A percentile compares a stretch with the other conserved stretches of the same genome.
These are phyloP conservation scores for Penicillium sp. DNA, from an alignment of 2,329 filamentous ascomycete genomes.

Conservation along the genomic window DNA sequence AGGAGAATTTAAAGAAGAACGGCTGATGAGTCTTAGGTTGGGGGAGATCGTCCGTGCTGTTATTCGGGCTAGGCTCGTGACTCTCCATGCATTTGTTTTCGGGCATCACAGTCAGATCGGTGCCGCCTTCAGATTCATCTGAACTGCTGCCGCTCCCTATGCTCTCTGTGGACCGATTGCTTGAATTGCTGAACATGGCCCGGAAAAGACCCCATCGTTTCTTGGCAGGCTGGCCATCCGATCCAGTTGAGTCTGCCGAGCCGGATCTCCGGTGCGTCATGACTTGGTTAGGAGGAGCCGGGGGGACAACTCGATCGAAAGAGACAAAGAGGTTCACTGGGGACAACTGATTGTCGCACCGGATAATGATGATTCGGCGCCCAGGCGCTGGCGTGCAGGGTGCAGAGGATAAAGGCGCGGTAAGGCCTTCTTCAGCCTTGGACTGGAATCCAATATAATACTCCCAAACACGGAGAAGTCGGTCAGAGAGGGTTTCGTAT, in stretches of 20 bases:
- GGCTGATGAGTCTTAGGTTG: constrained; percentile 47
- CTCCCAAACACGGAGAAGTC: constrained; percentile 68
- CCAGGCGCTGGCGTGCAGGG: constrained; percentile 82
- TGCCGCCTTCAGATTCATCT: constrained; percentile 33
- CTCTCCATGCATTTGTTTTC: constrained; percentile 28
- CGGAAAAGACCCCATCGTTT: constrained; percentile 51
- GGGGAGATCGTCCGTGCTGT: constrained; percentile 21
- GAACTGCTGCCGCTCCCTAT: constrained; percentile 37
- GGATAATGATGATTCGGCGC: constrained; percentile 81
- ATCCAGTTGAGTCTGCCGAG: constrained; percentile 24
- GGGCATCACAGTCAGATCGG: constrained; percentile 23
- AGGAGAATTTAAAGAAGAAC: constrained; percentile 62
- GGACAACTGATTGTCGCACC: constrained; percentile 63
- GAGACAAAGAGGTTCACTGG: constrained; percentile 54
- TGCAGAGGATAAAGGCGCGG: constrained; percentile 63
- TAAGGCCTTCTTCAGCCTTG: constrained; percentile 55
- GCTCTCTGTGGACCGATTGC: constrained; percentile 42
- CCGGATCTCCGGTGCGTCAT: constrained; percentile 35
- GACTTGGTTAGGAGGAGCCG: constrained; percentile 29
- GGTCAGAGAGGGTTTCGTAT: constrained; percentile 60
- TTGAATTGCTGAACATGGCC: constrained; percentile 47
- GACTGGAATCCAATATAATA: constrained; percentile 73
- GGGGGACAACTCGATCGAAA: constrained; percentile 56
- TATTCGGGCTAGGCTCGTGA: constrained; percentile 20
- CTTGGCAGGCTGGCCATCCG: constrained; percentile 25